phyloP scores from a whole-genome alignment of 352 stramenopile genomes.

The Nothophytophthora sp. region DNA sequence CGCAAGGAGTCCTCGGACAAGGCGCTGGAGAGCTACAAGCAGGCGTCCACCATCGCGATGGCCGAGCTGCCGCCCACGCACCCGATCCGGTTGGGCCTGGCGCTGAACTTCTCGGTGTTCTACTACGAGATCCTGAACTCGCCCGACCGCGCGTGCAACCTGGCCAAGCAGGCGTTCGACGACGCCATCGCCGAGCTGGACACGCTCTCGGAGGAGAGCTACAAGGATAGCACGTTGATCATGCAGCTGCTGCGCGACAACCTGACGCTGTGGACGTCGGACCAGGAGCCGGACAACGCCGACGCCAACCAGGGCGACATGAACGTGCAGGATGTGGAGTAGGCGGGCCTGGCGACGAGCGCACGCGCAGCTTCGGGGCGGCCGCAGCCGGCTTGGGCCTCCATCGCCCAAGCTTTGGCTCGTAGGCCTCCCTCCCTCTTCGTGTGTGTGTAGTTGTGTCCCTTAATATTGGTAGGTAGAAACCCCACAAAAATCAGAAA shows the following conservation, averaged over 20 bases:
- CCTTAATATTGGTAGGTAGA: conserved; percentile 50
- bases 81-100: conserved; percentile 98
- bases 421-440: conserved; percentile 27
- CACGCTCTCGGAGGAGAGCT: conserved; percentile 98
- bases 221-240: conserved; percentile 99
- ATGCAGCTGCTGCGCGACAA: conserved; percentile 99
- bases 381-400: conserved; percentile 36
- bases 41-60: conserved; percentile 91
- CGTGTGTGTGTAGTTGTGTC: conserved; percentile 43
- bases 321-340: conserved; percentile 85
- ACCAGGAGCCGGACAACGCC: conserved; percentile 92
- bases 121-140: conserved; percentile 99
- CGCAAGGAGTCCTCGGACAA: conserved; percentile 94
- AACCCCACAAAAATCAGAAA: conserved; percentile 19
- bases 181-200: conserved; percentile 99
- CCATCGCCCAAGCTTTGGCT: conserved; percentile 14
- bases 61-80: conserved; percentile 97
- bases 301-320: conserved; percentile 91
- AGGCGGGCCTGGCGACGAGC: conserved; percentile 9
- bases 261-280: conserved; percentile 98
- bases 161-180: conserved; percentile 98
- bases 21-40: conserved; percentile 79
- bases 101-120: conserved; percentile 99
- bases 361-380: conserved; percentile 17
- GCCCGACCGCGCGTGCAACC: conserved; percentile 91